Conservation (phyloP, 257 asterid genomes). For the Forsythia viridissima region DNA sequence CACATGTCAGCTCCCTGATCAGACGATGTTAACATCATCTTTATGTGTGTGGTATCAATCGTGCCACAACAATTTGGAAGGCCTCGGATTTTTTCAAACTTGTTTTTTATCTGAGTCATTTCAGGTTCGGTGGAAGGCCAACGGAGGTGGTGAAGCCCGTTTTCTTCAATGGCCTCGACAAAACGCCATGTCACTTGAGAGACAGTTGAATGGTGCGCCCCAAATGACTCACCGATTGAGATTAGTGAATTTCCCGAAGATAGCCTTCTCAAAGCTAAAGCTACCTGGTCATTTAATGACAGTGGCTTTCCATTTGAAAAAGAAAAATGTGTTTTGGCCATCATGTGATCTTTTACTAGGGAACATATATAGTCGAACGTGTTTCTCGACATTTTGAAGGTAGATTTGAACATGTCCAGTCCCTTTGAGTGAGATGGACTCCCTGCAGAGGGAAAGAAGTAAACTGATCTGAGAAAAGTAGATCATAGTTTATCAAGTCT, state of each 20-base stretch:
- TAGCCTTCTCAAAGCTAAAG: conserved; percentile 69
- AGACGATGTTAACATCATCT: conserved; percentile 66
- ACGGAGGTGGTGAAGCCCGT: conserved; percentile 58
- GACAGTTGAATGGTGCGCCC: conserved; percentile 78
- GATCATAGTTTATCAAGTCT: not conserved
- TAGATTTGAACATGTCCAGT: conserved; percentile 48
- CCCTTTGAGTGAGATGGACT: conserved; percentile 42
- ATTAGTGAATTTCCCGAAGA: conserved; percentile 74
- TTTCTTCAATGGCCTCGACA: conserved; percentile 77
- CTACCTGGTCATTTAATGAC: conserved; percentile 76
- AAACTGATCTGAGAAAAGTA: not conserved
- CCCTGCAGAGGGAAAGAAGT: conserved; percentile 39
- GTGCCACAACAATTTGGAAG: conserved; percentile 92
- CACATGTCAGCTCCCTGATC: conserved; percentile 59
- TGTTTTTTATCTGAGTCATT: conserved; percentile 39
- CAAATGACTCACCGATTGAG: conserved; percentile 71
- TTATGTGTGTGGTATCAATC: conserved; percentile 68
- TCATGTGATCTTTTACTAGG: conserved; percentile 70
- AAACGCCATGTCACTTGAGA: conserved; percentile 93
- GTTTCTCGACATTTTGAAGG: conserved; percentile 61
- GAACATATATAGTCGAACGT: conserved; percentile 75
- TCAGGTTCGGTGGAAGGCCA: conserved; percentile 72
- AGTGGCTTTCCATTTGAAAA: conserved; percentile 65
- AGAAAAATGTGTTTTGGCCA: conserved; percentile 54
- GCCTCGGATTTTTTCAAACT: conserved; percentile 68